Percentiles rank a stretch among this genome's conserved stretches.
phyloP scores from a whole-genome alignment of 768 basidiomycete species.

The Lactarius sp. region DNA sequence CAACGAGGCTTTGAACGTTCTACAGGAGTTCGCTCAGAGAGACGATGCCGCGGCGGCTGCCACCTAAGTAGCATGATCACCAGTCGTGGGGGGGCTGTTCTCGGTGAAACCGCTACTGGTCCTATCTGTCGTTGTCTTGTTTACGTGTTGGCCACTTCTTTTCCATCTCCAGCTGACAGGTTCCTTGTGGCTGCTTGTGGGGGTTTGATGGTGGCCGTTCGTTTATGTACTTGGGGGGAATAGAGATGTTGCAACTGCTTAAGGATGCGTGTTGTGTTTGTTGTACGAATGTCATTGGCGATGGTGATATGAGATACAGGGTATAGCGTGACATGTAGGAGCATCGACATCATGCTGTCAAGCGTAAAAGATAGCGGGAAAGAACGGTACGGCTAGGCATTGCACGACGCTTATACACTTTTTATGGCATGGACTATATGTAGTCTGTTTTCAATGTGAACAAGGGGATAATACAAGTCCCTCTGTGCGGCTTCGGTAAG shows the following conservation, averaged over 20 bases:
- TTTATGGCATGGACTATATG: constrained; percentile 55
- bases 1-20: constrained; percentile 82
- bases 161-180: constrained; percentile 34
- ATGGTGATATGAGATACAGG: constrained; percentile 25
- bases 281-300: constrained; percentile 26
- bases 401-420: constrained; percentile 26
- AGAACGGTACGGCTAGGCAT: constrained; percentile 4
- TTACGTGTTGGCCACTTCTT: constrained; percentile 21
- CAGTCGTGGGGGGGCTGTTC: neutral
- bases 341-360: constrained; percentile 16
- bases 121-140: constrained; percentile 33
- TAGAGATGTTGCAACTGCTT: constrained; percentile 56
- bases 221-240: constrained; percentile 54
- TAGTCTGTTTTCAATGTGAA: constrained; percentile 46
- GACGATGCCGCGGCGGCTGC: constrained; percentile 29
- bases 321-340: constrained; percentile 21
- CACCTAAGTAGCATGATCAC: constrained; percentile 8
- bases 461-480: constrained; percentile 58
- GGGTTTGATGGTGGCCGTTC: constrained; percentile 51
- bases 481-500: constrained; percentile 59
- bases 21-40: constrained; percentile 72
- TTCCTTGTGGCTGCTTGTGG: constrained; percentile 31
- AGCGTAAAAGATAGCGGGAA: constrained; percentile 15
- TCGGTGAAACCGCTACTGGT: constrained; percentile 31
- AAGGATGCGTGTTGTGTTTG: constrained; percentile 25